phyloP scores from a whole-genome alignment of 2,329 filamentous ascomycete species.

The Lecanosticta acicola region DNA sequence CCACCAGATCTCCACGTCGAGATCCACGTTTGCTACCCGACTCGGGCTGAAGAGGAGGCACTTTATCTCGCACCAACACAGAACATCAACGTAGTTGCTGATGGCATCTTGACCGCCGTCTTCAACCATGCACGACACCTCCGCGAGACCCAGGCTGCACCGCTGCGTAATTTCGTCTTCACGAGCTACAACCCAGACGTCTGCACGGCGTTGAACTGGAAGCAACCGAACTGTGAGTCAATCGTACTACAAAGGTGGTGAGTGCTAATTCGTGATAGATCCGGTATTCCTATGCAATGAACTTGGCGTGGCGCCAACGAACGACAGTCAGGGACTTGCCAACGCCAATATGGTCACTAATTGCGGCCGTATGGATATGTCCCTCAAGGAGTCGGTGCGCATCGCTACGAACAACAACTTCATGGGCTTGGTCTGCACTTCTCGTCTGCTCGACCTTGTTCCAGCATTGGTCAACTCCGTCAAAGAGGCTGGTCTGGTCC shows the following conservation, averaged over 20 bases:
- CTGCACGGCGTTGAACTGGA: slow-evolving; percentile 96
- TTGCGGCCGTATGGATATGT: slow-evolving; percentile 69
- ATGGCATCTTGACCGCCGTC: slow-evolving; percentile 74
- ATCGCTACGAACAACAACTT: slow-evolving; percentile 95
- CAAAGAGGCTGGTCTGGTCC: slow-evolving; percentile 85
- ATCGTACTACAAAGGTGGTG: too few relatives aligned
- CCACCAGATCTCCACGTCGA: slow-evolving; percentile 81
- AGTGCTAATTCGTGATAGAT: slow-evolving; percentile 44
- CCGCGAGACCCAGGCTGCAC: slow-evolving; percentile 60
- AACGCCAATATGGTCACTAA: slow-evolving; percentile 40
- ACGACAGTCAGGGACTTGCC: slow-evolving; percentile 3
- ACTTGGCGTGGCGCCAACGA: slow-evolving; percentile 42
- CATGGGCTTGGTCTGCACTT: slow-evolving; percentile 92
- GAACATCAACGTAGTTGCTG: slow-evolving; percentile 82
- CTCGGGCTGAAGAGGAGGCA: slow-evolving; percentile 62
- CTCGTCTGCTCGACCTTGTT: slow-evolving; percentile 81
- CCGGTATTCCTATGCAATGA: slow-evolving; percentile 95
- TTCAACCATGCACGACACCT: slow-evolving; percentile 81
- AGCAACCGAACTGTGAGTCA: slow-evolving; percentile 91
- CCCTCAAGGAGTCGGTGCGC: slow-evolving; percentile 89
- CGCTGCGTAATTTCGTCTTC: slow-evolving; percentile 83
- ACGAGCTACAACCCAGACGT: slow-evolving; percentile 86
- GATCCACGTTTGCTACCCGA: slow-evolving; percentile 85
- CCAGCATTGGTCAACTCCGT: slow-evolving; percentile 88
- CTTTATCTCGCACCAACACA: slow-evolving; percentile 66